These are phyloP conservation scores for Neoboletus subvelutipes DNA, from an alignment of 768 basidiomycete species.

Conservation along the genomic window DNA sequence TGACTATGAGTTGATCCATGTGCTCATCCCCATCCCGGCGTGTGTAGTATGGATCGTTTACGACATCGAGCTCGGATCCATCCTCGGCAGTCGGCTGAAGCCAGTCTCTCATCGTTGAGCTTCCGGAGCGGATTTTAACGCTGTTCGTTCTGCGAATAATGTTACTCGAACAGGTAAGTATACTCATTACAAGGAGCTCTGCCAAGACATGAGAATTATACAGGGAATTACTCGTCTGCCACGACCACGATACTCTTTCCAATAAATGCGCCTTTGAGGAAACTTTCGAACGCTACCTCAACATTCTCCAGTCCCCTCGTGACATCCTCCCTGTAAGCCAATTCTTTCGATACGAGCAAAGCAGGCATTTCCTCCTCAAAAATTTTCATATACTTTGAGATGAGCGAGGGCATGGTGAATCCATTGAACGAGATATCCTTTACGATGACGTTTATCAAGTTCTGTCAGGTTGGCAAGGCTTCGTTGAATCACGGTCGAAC, in stretches of 20 bases:
- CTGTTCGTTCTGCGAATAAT: background rate
- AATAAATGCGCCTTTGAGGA: background rate
- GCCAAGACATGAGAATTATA: background rate
- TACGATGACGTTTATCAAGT: background rate
- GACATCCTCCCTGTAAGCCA: slow-evolving; percentile 48
- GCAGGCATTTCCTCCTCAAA: slow-evolving; percentile 44
- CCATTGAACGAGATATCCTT: slow-evolving; percentile 46
- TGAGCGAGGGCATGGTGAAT: slow-evolving; percentile 35
- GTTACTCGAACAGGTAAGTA: background rate
- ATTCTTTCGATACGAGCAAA: slow-evolving; percentile 43
- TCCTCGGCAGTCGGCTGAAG: background rate
- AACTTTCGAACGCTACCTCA: slow-evolving; percentile 1
- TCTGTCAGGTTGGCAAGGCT: background rate
- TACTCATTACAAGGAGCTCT: background rate
- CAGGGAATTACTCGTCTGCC: slow-evolving; percentile 1
- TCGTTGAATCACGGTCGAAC: background rate
- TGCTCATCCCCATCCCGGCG: background rate
- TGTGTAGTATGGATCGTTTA: background rate
- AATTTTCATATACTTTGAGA: slow-evolving; percentile 36
- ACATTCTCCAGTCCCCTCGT: slow-evolving; percentile 41
- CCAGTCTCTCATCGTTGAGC: background rate
- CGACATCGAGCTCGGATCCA: background rate
- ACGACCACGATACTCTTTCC: slow-evolving; percentile 10
- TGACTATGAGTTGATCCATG: background rate
- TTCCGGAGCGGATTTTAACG: background rate